Conservation (phyloP, 192 early-diverging fungal genomes). For the Lobosporangium transversale region DNA sequence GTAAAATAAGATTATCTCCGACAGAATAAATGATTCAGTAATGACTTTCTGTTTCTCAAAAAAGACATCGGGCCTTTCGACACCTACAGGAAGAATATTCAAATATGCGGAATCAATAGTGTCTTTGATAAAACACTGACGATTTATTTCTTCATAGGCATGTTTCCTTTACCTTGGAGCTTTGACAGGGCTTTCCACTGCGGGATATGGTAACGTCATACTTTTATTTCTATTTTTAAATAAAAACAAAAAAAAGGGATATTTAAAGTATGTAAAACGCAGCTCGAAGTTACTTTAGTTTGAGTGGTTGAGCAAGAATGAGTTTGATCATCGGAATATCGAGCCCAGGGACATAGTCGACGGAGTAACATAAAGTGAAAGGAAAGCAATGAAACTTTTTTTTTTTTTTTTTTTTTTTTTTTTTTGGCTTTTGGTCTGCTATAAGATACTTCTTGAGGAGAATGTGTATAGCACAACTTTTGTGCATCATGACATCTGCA, state of each 20-base stretch:
- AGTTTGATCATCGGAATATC: too few relatives aligned
- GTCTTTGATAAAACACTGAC: too few relatives aligned
- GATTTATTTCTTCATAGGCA: too few relatives aligned
- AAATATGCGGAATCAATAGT: too few relatives aligned
- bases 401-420: neutral
- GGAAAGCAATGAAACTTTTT: neutral
- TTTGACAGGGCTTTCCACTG: constrained; percentile 65
- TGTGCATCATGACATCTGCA: too few relatives aligned
- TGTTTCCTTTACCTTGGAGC: constrained; percentile 26
- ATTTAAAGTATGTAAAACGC: too few relatives aligned
- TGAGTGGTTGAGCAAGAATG: too few relatives aligned
- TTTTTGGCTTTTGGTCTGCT: neutral
- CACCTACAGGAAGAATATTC: too few relatives aligned
- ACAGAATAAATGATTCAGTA: constrained; percentile 54
- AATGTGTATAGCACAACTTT: too few relatives aligned
- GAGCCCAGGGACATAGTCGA: too few relatives aligned
- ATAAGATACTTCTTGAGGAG: neutral
- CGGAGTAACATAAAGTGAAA: too few relatives aligned
- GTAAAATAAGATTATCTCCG: constrained; percentile 1
- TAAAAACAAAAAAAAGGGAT: neutral
- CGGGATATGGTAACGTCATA: constrained; percentile 76
- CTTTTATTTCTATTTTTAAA: constrained; percentile 47
- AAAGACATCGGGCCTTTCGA: constrained; percentile 61
- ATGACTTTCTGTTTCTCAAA: constrained; percentile 67
- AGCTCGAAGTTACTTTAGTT: too few relatives aligned